Evolutionary conservation across 139 green algal species (phyloP).

Genomic region (Chlorella sp.): DNA sequence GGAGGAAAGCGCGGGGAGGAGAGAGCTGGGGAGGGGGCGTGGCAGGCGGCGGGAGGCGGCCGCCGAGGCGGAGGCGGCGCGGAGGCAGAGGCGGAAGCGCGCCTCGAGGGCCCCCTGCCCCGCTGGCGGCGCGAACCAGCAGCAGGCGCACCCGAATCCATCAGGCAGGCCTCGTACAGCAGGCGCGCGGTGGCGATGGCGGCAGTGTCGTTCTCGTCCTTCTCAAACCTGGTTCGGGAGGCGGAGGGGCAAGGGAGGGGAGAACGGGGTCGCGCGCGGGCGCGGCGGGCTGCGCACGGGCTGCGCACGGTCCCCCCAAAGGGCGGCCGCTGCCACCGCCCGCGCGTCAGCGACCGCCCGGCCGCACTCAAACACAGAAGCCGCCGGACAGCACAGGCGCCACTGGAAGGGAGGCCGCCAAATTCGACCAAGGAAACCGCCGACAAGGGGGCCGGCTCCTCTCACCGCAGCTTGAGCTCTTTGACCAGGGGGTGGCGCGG

Average conservation of each 20-base stretch:
- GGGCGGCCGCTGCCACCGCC: background rate
- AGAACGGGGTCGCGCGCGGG: background rate
- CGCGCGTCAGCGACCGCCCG: background rate
- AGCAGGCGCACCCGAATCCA: constrained; percentile 75
- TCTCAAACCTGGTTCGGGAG: background rate
- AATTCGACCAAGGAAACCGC: background rate
- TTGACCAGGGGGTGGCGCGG: constrained; percentile 90
- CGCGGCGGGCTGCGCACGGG: background rate
- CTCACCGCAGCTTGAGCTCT: constrained; percentile 58
- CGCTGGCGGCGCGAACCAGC: too few species aligned
- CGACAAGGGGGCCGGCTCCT: background rate
- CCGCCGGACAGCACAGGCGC: background rate
- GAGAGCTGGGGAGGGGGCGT: background rate
- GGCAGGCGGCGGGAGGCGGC: background rate
- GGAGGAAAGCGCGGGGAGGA: background rate
- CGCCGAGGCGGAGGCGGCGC: too few species aligned
- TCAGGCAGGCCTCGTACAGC: constrained; percentile 91
- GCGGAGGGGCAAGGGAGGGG: background rate
- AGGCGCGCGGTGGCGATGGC: constrained; percentile 63
- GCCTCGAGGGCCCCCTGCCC: background rate
- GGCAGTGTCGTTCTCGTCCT: constrained; percentile 35
- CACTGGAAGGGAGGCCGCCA: background rate
- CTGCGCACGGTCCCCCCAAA: background rate
- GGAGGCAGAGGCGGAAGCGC: background rate
- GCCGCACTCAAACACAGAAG: background rate